A percentile compares a stretch with the other conserved stretches of the same genome.
phyloP scores from a whole-genome alignment of 768 basidiomycete genomes.

The Hirschioporus abietinus region DNA sequence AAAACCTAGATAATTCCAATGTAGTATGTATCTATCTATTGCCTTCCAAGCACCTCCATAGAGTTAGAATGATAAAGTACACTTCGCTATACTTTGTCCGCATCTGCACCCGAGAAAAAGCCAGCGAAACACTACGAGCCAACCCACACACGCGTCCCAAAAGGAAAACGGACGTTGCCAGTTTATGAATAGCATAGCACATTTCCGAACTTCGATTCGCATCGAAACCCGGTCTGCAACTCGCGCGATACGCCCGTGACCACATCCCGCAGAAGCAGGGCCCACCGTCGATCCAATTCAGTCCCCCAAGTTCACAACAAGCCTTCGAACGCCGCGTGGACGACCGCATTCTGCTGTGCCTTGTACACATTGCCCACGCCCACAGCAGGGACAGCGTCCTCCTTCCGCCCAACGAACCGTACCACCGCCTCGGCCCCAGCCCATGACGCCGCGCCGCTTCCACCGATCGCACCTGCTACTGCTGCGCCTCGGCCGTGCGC shows the following conservation, averaged over 20 bases:
- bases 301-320: not conserved
- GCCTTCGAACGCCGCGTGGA: constrained; percentile 53
- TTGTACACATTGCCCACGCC: constrained; percentile 68
- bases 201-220: no score
- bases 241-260: not conserved
- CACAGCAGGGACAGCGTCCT: constrained; percentile 72
- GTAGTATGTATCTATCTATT: not conserved
- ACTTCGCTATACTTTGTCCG: not conserved
- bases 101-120: not conserved
- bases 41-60: not conserved
- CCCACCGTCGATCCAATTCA: not conserved
- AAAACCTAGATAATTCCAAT: not conserved
- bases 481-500: constrained; percentile 4
- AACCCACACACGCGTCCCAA: no score
- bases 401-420: constrained; percentile 59
- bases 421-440: constrained; percentile 22
- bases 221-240: no score
- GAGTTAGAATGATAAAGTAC: not conserved
- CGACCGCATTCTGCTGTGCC: constrained; percentile 55
- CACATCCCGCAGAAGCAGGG: not conserved
- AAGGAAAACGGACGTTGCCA: no score
- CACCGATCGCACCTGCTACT: not conserved
- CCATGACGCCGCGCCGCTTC: no score
- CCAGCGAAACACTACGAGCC: not conserved
- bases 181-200: no score